Percentiles rank a stretch among this genome's conserved stretches.
Evolutionary conservation across 495 filamentous ascomycete species (phyloP).

Genomic region (Podospora conica): DNA sequence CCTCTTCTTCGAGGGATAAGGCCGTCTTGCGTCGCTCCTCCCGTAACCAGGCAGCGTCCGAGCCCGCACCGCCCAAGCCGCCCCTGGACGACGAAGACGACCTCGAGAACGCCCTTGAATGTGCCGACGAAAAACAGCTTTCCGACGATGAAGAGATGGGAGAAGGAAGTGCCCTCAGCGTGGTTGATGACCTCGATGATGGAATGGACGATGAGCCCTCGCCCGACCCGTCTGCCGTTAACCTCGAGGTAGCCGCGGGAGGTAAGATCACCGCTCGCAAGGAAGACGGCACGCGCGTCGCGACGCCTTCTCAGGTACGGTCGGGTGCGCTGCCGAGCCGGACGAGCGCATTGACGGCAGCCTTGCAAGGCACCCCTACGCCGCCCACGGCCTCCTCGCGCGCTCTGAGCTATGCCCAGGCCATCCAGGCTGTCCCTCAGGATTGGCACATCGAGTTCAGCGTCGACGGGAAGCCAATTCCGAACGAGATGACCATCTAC

Average conservation of each 20-base stretch:
- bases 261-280: conserved; percentile 95
- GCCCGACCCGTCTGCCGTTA: conserved; percentile 81
- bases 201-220: conserved; percentile 67
- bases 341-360: conserved; percentile 42
- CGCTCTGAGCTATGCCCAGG: conserved; percentile 73
- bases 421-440: conserved; percentile 69
- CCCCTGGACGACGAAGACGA: conserved; percentile 53
- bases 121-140: conserved; percentile 84
- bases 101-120: conserved; percentile 67
- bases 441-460: conserved; percentile 99
- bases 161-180: conserved; percentile 65
- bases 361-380: conserved; percentile 45
- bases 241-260: conserved; percentile 81
- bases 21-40: conserved; percentile 47
- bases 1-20: conserved; percentile 43
- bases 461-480: conserved; percentile 73
- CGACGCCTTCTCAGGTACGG: conserved; percentile 71
- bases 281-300: conserved; percentile 86
- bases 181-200: conserved; percentile 86
- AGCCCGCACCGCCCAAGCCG: conserved; percentile 43
- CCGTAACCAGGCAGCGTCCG: conserved; percentile 45
- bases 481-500: conserved; percentile 93
- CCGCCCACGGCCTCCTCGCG: conserved; percentile 42
- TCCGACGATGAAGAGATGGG: conserved; percentile 72
- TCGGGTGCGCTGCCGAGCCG: conserved; percentile 31